Evolutionary conservation across 140 eudicot species (phyloP), one percentile per base, ranked within the genome.

Genomic region (Cichorium intybus): DNA sequence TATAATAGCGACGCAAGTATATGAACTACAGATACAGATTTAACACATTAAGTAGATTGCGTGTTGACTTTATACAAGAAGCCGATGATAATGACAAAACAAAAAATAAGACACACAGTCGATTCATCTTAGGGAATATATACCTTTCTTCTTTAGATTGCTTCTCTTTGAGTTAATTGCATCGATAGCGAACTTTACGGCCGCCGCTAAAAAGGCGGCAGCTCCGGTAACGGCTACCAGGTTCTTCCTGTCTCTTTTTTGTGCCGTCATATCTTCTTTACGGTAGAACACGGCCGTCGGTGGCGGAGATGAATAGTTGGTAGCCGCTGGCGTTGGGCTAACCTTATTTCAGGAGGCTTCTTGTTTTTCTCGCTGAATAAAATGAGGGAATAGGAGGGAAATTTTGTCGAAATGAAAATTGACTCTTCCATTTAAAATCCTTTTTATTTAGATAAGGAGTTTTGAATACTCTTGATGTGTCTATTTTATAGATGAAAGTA

Each of bases 211-310:
- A 21, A 93, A 69, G 41, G 99, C 99, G 20, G 95, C 95, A 54
- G 88, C 81, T 27, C 99, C 99, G 71, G 95, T 85, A 71, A 93
- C 20, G 66, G 87, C 94, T 54, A 92, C 16, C 6, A 85, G 70
- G n/a, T 76, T 88, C 45, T 47, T 76, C 56, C 67, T 66, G 21
- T 69, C 72, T 77, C 75, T 73, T 77, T 62, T 80, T 63, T 71
- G 72, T 48, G 79, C 41, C 73, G 52, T 21, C 95, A 80, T 86
- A 39, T 10, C 16, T 62, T 47, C 28, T 33, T 41, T 23, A 41
- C 71, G 71, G 64, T 28, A 0, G 26, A 39, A 20, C 15, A 6
- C 27, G 51, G 68, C 48, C 67, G 77, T 52, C 59, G 57, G 77
- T 10, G 63, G n/a, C 6, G 60, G 5, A 37, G 66, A 21, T 29